phyloP scores from a whole-genome alignment of 208 protist genomes.

The Balamuthia mandrillaris region DNA sequence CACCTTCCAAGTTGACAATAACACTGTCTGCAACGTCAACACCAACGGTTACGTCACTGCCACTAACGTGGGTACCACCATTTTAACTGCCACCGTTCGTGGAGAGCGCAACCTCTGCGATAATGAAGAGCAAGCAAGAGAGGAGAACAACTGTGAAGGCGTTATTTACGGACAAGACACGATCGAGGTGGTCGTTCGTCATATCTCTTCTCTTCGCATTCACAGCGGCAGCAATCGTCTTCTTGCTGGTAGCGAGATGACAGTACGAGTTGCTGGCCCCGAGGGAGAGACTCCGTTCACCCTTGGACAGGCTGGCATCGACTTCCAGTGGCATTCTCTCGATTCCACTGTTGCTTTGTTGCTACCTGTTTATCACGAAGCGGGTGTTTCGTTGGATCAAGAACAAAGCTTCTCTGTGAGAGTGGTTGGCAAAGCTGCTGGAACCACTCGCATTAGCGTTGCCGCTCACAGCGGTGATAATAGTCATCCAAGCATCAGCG shows the following conservation, averaged over 20 bases:
- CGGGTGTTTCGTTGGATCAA: constrained; percentile 29
- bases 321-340: constrained; percentile 20
- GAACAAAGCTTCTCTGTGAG: constrained; percentile 33
- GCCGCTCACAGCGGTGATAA: background rate
- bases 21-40: constrained; percentile 6
- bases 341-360: constrained; percentile 4
- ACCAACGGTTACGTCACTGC: background rate
- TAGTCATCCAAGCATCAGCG: background rate
- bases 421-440: constrained; percentile 1
- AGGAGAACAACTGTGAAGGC: no score
- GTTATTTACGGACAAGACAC: background rate
- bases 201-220: constrained; percentile 24
- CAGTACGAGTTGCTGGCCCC: constrained; percentile 13
- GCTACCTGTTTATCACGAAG: constrained; percentile 23
- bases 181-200: constrained; percentile 13
- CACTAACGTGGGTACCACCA: constrained; percentile 2
- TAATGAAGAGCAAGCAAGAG: no score
- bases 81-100: background rate
- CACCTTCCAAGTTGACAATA: background rate
- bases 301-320: constrained; percentile 8
- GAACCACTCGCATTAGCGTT: constrained; percentile 18
- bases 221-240: constrained; percentile 22
- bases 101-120: constrained; percentile 10
- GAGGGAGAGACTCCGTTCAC: constrained; percentile 37
- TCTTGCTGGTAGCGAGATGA: constrained; percentile 24